Evolutionary conservation across 768 basidiomycete genomes (phyloP), one percentile per base, ranked within the genome.

Genomic region (Macrolepiota albuminosa): DNA sequence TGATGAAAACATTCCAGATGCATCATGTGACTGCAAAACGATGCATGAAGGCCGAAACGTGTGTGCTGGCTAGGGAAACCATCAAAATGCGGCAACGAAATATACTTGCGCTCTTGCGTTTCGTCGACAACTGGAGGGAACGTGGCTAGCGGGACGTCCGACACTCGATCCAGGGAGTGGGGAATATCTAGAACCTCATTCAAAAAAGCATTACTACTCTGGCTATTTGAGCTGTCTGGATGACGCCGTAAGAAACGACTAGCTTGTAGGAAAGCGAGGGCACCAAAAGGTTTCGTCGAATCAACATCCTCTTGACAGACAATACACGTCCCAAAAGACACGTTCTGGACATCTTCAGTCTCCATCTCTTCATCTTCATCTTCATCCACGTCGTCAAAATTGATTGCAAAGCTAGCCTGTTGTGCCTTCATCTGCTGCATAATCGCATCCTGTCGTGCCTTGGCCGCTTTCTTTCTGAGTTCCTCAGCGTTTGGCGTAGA

Each of bases 11-110:
- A 98, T 45, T 89, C 85, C 62, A 95, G 75, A 73, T 99, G 97
- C 95, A 99, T 98, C 81, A 95, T 85, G 69, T 98, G 97, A 36
- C 88, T 93, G 72, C 96, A 98, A 42, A 93, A 87, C 0, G 95
- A 94, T 10, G 88, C 76, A 68, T 95, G 81, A 13, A 98, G 77
- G 2, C 95, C 95, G 69, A 96, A 96, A 31, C 88, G 86, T 2
- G 89, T 89, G 61, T 84, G 84, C 42, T 81, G 79, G 0, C 82
- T 64, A 0, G 89, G 85, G 70, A 91, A 91, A 0, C 86, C 89
- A 64, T 91, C 88, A 64, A 92, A 91, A 64, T 82, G 84, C 10
- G 81, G 70, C 2, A 76, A 70, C 16, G 72, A 63, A 6, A 69
- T 65, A 1, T 74, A 67, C 65, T 78, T 81, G 18, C 78, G 71